phyloP scores from a whole-genome alignment of 2,329 filamentous ascomycete genomes.

The Trichoderma sp. region DNA sequence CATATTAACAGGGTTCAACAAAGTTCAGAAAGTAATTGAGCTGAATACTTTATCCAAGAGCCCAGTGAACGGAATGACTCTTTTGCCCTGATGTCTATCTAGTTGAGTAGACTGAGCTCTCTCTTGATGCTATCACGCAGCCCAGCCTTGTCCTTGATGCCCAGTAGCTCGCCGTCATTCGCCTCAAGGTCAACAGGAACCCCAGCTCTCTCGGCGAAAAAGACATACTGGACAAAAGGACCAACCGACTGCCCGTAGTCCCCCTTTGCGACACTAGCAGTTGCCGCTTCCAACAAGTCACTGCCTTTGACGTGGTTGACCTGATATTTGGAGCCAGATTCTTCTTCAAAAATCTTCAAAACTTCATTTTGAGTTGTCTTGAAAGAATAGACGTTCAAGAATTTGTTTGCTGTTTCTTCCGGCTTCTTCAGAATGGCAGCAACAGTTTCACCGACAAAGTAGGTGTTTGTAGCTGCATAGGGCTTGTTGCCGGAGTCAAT shows the following conservation, averaged over 20 bases:
- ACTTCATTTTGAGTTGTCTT: neutral
- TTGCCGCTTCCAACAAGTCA: slow-evolving; percentile 1
- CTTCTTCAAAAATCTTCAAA: slow-evolving; percentile 14
- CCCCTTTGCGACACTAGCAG: neutral
- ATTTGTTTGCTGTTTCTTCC: neutral
- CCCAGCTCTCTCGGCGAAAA: neutral
- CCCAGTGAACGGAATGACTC: neutral
- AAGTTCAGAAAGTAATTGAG: neutral
- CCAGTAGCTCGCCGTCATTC: neutral
- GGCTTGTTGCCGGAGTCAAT: neutral
- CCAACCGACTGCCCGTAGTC: neutral
- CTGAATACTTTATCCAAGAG: neutral
- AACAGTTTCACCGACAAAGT: neutral
- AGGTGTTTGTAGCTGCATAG: neutral
- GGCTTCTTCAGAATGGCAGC: neutral
- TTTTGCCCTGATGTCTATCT: neutral
- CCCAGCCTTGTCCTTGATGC: neutral
- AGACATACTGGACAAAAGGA: neutral
- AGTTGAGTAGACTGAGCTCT: neutral
- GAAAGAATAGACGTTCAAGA: neutral
- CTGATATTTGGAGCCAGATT: neutral
- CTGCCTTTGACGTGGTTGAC: neutral
- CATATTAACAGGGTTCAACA: neutral
- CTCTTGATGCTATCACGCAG: neutral
- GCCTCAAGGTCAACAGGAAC: neutral